These are phyloP conservation scores for Colletotrichum liriopes DNA, from an alignment of 2,329 filamentous ascomycete genomes.

Conservation along the genomic window DNA sequence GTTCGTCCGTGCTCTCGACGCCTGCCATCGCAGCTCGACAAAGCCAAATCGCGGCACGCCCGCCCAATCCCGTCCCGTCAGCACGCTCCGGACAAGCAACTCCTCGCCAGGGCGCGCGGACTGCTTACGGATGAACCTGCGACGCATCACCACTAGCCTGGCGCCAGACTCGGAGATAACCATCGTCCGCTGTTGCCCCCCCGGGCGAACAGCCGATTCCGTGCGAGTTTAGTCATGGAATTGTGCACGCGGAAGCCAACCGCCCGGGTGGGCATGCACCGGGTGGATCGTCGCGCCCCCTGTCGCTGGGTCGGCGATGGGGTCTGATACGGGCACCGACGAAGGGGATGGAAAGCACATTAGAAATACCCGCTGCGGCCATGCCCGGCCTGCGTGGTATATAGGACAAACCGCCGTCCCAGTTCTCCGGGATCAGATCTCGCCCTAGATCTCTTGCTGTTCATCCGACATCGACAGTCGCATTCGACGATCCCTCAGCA, in stretches of 20 bases:
- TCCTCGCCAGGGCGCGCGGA: not conserved
- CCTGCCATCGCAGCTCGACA: slow-evolving; percentile 36
- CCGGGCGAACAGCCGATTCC: slow-evolving; percentile 20
- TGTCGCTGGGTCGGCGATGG: slow-evolving; percentile 25
- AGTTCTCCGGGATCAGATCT: slow-evolving; percentile 28
- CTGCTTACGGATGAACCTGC: not conserved
- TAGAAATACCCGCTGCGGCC: slow-evolving; percentile 34
- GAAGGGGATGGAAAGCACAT: slow-evolving; percentile 36
- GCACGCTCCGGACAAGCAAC: not conserved
- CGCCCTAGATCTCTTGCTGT: slow-evolving; percentile 27
- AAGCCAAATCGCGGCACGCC: slow-evolving; percentile 9
- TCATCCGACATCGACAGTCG: slow-evolving; percentile 14
- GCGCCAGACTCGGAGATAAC: slow-evolving; percentile 35
- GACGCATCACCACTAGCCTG: slow-evolving; percentile 2
- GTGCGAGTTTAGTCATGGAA: slow-evolving; percentile 24
- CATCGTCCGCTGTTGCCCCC: slow-evolving; percentile 14
- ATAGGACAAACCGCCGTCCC: slow-evolving; percentile 33
- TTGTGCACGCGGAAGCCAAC: slow-evolving; percentile 36
- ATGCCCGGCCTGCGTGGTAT: slow-evolving; percentile 26
- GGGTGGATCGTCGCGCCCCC: slow-evolving; percentile 30
- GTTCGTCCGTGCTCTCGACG: slow-evolving; percentile 27
- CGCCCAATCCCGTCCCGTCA: slow-evolving; percentile 6
- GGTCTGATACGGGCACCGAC: slow-evolving; percentile 34
- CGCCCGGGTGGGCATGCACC: slow-evolving; percentile 21
- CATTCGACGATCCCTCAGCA: slow-evolving; percentile 13